A percentile compares a stretch with the other conserved stretches of the same genome.
These are phyloP conservation scores for Lasiodiplodia citricola DNA, from an alignment of 2,329 filamentous ascomycete species.

Conservation along the genomic window DNA sequence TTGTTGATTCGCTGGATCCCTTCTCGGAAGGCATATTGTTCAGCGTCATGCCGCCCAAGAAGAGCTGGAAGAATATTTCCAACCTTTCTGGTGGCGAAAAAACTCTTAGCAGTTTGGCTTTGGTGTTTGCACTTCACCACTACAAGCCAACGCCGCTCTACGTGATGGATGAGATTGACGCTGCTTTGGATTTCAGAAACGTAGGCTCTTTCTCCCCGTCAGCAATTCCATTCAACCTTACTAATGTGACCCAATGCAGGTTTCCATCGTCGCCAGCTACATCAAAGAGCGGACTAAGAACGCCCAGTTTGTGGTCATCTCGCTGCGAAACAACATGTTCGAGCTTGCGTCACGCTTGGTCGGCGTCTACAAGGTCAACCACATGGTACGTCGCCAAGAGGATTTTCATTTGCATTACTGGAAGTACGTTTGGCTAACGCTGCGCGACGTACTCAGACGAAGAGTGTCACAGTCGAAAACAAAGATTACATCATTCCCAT, in stretches of 20 bases:
- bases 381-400: constrained; percentile 68
- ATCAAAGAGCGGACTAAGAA: constrained; percentile 99
- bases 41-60: constrained; percentile 99
- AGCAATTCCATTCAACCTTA: constrained; percentile 4
- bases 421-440: neutral
- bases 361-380: constrained; percentile 99
- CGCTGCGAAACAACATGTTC: constrained; percentile 98
- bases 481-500: constrained; percentile 49
- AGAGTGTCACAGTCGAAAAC: constrained; percentile 60
- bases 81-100: constrained; percentile 97
- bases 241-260: constrained; percentile 56
- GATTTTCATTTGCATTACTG: neutral
- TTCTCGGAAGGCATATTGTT: constrained; percentile 98
- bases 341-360: constrained; percentile 94
- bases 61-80: constrained; percentile 99
- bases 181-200: constrained; percentile 95
- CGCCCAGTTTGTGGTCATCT: constrained; percentile 80
- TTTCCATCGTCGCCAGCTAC: constrained; percentile 97
- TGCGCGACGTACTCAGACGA: constrained; percentile 46
- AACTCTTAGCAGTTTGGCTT: constrained; percentile 86
- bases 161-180: constrained; percentile 99
- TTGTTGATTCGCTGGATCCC: constrained; percentile 93
- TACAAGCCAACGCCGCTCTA: constrained; percentile 98
- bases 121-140: constrained; percentile 98
- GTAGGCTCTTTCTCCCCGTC: constrained; percentile 62